Percentiles rank a stretch among this genome's conserved stretches.
phyloP scores from a whole-genome alignment of 164 flowering plant species.

The Taxillus chinensis region DNA sequence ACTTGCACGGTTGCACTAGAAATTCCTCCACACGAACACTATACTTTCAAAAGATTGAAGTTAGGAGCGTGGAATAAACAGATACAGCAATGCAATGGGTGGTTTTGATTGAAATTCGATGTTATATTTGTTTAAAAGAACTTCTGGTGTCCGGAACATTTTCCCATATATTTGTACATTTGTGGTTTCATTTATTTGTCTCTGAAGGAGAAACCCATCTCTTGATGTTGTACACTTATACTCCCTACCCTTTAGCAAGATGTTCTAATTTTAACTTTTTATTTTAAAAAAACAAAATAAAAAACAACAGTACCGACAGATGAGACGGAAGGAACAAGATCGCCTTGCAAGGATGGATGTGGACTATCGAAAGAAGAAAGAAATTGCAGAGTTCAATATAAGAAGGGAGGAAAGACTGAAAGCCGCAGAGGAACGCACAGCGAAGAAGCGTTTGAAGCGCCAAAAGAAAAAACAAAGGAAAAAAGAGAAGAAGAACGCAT shows the following conservation, averaged over 20 bases:
- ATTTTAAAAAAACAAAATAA: background rate
- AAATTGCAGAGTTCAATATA: conserved; percentile 49
- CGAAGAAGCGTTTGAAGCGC: conserved; percentile 86
- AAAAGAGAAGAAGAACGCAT: conserved; percentile 47
- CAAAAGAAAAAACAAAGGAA: conserved; percentile 80
- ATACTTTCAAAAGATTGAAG: too few relatives aligned
- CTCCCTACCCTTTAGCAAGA: background rate
- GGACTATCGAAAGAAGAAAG: conserved; percentile 76
- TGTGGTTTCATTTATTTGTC: too few relatives aligned
- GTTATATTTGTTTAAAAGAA: too few relatives aligned
- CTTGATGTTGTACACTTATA: too few relatives aligned
- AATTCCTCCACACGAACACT: too few relatives aligned
- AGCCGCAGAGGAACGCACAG: conserved; percentile 80
- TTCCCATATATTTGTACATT: too few relatives aligned
- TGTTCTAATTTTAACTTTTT: conserved; percentile 1
- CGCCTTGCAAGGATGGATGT: conserved; percentile 83
- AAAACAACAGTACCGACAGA: conserved; percentile 78
- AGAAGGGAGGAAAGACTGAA: conserved; percentile 80
- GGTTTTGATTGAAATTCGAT: too few relatives aligned
- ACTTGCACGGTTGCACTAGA: too few relatives aligned
- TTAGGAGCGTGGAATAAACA: too few relatives aligned
- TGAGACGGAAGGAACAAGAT: conserved; percentile 97
- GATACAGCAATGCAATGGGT: too few relatives aligned
- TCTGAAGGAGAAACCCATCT: too few relatives aligned
- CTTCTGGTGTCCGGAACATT: too few relatives aligned